Base-by-base conservation (phyloP, 371 early-diverging fungal species). In the Mortierella sp. region DNA sequence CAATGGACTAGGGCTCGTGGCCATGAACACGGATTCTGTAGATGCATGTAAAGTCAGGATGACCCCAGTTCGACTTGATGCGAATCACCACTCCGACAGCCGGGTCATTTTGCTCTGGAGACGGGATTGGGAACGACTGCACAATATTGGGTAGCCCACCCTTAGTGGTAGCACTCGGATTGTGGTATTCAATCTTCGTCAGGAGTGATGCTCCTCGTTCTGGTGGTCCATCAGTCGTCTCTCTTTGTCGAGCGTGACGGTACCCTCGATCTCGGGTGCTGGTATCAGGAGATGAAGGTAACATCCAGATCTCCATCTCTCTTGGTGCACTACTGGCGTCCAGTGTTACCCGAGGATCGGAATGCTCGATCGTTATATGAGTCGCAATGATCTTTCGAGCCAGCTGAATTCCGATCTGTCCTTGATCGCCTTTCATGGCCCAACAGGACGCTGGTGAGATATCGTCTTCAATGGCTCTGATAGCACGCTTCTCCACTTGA, bases 21-120 rank as follows among this genome's bases (percentile, higher is more conserved):
- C 90, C 93, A 79, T 94, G 93, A 29, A 91, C 86, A 39, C 91
- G 85, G 27, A 93, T 81, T 21, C 94, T 86, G 71, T 94, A 94
- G 39, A 94, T 57, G 67, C 94, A 94, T 5, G 95, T 94, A 57
- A 88, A 89, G 6, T 82, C 78, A 8, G 79, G 61, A 39, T 92
- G 82, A 2, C 94, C 94, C 90, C 91, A 92, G 76, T 94, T 94
- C 29, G 55, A 92, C 50, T 39, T 83, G 81, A 63, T 89, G 1
- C 84, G 57, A 1, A 91, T 69, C 3, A 31, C 71, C 45, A 54
- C 71, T 54, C 52, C 80, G 69, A 7, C 77, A 73, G 54, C 59
- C 48, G 54, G 60, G 48, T 7, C 57, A n/a, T 58, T 57, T 57
- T 61, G 70, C 39, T 45, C 79, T 19, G 22, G 71, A 17, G 49